Evolutionary conservation across 176 grass and related monocot species (phyloP).

Genomic region (Sorghum bicolor): Sorghum_bicolor_NCBIv3 NC_012872.2:71444001-71444500

Average conservation of each 20-base stretch:
- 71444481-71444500: not conserved
- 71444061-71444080: no score
- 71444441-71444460: not conserved
- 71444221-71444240: no score
- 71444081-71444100: not conserved
- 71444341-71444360: not conserved
- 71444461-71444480: not conserved
- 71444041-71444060: no score
- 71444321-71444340: not conserved
- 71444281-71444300: not conserved
- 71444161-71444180: not conserved
- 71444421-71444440: not conserved
- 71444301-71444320: not conserved
- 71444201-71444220: no score
- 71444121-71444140: not conserved
- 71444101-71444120: not conserved
- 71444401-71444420: no score
- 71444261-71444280: not conserved
- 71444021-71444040: no score
- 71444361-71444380: not conserved
- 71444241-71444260: no score
- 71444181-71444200: no score
- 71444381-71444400: no score
- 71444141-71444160: not conserved
- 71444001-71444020: no score